Evolutionary conservation across 129 eudicot species (phyloP), one percentile per base, ranked within the genome.

Genomic region (Lactuca saligna): DNA sequence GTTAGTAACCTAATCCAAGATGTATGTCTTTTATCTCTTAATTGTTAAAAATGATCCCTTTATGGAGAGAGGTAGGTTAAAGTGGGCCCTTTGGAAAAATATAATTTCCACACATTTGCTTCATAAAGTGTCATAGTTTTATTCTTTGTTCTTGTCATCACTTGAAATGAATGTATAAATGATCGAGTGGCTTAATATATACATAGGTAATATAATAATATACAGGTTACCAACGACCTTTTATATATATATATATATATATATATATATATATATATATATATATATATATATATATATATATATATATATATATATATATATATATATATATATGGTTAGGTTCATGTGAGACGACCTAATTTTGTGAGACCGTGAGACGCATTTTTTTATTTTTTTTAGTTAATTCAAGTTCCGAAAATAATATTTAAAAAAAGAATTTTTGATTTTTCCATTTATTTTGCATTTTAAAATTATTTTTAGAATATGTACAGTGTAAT

Each of bases 1-100:
- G 75, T 61, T 42, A 76, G 75, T 76, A 76, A 76, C 80, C 80
- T 76, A 76, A 76, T 68, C 80, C 80, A 76, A 76, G 75, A 68
- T 69, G 68, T 61, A 61, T 66, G 63, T 68, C 63, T 58, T 66
- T 57, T 16, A 33, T 59, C 48, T 48, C 33, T 75, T 57, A 35
- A 59, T 25, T 50, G 53, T 42, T 59, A 46, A 59, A 71, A 58
- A 66, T 39, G n/a, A 48, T 17, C 37, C 34, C 63, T 55, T 42
- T 74, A 56, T 31, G 2, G 14, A 58, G 61, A 57, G 55, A 34
- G 61, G 62, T 75, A 66, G 74, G 74, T 58, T 35, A 58, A 38
- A 25, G 53, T 17, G 61, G 68, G 56, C 74, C 68, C 79, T 6
- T 10, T 38, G 35, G 56, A 59, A 67, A 10, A 75, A 49, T 16